These are phyloP conservation scores for Vitis hybrid DNA, from an alignment of 177 flowering plant species.

Conservation along the genomic window DNA sequence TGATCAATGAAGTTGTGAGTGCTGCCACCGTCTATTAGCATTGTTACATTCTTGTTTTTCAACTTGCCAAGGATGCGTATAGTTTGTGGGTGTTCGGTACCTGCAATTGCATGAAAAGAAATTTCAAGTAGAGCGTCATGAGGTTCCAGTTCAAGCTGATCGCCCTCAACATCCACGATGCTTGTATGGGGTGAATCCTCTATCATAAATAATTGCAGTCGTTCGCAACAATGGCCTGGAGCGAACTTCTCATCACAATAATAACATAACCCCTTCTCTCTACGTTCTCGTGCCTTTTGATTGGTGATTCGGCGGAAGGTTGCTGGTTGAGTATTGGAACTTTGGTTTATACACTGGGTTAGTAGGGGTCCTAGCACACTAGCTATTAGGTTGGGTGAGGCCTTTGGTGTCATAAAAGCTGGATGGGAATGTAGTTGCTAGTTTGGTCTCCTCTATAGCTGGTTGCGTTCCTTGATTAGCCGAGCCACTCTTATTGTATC, in stretches of 20 bases:
- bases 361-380: too few species aligned
- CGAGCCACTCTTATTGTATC: too few species aligned
- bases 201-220: background rate
- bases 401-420: background rate
- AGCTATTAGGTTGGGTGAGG: too few species aligned
- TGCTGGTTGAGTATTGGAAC: too few species aligned
- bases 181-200: background rate
- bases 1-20: too few species aligned
- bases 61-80: background rate
- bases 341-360: too few species aligned
- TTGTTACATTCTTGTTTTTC: background rate
- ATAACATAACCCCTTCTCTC: background rate
- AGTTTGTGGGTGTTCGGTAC: background rate
- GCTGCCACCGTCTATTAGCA: background rate
- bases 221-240: background rate
- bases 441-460: background rate
- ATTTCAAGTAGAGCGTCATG: too few species aligned
- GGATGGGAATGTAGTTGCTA: too few species aligned
- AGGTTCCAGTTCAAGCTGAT: too few species aligned
- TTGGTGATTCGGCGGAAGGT: background rate
- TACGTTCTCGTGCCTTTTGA: background rate
- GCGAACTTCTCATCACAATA: conserved; percentile 4
- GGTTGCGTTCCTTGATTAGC: background rate
- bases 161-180: background rate
- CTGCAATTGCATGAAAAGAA: too few species aligned